Evolutionary conservation across 495 filamentous ascomycete species (phyloP).

Genomic region (Neurospora intermedia): DNA sequence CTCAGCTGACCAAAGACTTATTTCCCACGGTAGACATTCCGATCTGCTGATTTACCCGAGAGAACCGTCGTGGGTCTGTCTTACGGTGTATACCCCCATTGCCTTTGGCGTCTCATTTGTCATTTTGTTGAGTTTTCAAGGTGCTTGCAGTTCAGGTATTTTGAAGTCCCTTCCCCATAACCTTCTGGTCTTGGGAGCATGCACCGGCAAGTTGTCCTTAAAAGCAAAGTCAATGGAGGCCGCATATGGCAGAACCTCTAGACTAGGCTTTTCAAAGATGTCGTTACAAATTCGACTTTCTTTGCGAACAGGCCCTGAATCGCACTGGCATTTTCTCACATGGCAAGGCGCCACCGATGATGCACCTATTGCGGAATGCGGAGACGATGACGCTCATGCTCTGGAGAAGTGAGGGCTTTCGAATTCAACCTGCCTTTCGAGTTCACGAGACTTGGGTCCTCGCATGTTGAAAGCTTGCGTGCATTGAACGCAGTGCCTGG

Average conservation of each 20-base stretch:
- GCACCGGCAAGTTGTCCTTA: neutral
- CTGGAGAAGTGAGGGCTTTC: neutral
- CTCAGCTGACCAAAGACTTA: neutral
- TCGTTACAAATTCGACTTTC: neutral
- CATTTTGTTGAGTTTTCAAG: neutral
- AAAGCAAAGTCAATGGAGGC: neutral
- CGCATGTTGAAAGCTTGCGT: neutral
- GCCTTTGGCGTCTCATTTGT: neutral
- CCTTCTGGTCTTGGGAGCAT: neutral
- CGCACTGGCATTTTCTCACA: neutral
- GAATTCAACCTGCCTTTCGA: neutral
- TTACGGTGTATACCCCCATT: neutral
- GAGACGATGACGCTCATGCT: neutral
- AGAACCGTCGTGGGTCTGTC: neutral
- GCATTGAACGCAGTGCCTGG: neutral
- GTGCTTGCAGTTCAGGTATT: neutral
- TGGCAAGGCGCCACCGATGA: neutral
- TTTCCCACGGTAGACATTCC: neutral
- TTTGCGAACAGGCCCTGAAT: neutral
- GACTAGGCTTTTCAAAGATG: neutral
- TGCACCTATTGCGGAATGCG: neutral
- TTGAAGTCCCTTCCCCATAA: neutral
- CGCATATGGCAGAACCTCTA: neutral
- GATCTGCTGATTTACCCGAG: neutral
- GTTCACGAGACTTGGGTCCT: neutral